Evolutionary conservation across 139 green algal genomes (phyloP).

Genomic region (Micractinium sp.): DNA sequence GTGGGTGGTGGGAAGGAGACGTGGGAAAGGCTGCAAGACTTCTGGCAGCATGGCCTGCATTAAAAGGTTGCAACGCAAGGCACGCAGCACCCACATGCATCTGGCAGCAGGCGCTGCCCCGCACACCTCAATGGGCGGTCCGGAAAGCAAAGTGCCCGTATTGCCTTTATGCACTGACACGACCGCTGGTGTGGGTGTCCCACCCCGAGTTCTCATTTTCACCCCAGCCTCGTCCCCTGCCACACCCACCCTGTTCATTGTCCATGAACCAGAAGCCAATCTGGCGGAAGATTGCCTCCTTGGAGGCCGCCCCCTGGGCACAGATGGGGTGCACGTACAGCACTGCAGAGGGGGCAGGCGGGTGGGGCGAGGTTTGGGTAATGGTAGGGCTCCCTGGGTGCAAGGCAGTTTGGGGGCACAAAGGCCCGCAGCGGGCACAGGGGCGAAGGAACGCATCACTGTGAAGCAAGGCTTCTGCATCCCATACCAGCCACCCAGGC

Average conservation of each 20-base stretch:
- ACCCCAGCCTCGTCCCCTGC: neutral
- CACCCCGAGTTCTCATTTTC: too few relatives aligned
- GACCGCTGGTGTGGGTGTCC: too few relatives aligned
- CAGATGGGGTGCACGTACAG: constrained; percentile 30
- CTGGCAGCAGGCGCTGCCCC: neutral
- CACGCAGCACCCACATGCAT: neutral
- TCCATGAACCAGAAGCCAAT: constrained; percentile 21
- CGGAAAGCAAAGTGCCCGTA: too few relatives aligned
- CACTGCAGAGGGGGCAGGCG: neutral
- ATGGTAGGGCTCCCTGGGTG: neutral
- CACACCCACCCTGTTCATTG: constrained; percentile 1
- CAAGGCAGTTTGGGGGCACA: neutral
- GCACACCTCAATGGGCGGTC: too few relatives aligned
- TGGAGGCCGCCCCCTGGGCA: neutral
- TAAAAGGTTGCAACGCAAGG: too few relatives aligned
- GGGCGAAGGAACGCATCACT: neutral
- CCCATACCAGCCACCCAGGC: neutral
- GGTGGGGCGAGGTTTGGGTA: neutral
- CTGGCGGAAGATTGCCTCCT: neutral
- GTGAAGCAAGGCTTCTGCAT: neutral
- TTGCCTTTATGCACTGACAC: too few relatives aligned
- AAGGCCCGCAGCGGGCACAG: neutral
- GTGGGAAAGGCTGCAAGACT: neutral
- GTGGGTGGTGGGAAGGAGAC: neutral
- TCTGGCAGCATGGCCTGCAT: too few relatives aligned